These are phyloP conservation scores for Cryptococcus jaspeensis DNA, from an alignment of 1,284 basidiomycete genomes.

Conservation along the genomic window DNA sequence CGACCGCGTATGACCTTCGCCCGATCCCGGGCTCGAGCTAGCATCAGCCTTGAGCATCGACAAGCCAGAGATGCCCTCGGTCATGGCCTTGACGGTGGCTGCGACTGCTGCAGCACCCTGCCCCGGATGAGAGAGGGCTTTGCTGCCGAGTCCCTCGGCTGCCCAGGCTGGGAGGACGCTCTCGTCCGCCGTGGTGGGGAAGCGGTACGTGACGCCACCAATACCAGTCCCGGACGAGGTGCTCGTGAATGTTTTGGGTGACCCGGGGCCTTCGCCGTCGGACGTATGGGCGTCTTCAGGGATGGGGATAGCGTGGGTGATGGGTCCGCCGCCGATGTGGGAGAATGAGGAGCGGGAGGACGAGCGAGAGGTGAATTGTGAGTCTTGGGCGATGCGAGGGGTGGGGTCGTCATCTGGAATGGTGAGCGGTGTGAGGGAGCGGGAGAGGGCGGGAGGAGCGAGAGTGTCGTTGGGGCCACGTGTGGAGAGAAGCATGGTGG, in stretches of 20 bases:
- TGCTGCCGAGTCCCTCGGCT: constrained; percentile 21
- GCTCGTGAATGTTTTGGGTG: constrained; percentile 12
- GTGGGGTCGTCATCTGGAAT: neutral
- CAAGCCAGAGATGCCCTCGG: no score
- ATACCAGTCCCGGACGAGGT: constrained; percentile 8
- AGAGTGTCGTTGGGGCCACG: neutral
- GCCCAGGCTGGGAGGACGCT: constrained; percentile 23
- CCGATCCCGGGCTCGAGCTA: no score
- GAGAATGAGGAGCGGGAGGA: neutral
- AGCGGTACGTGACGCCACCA: constrained; percentile 27
- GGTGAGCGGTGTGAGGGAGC: neutral
- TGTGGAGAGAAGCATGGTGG: no score
- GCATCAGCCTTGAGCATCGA: no score
- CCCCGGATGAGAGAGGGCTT: neutral
- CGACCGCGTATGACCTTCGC: no score
- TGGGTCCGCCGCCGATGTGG: neutral
- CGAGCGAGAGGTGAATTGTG: neutral
- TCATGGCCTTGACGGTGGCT: neutral
- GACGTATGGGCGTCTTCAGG: neutral
- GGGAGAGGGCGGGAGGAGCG: neutral
- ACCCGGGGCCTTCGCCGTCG: constrained; percentile 5
- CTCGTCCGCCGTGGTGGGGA: constrained; percentile 16
- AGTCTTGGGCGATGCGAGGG: neutral
- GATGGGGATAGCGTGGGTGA: neutral
- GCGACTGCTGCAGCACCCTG: neutral